Conservation (phyloP, 371 early-diverging fungal genomes). For the Thermomucor indicae-seudaticae region DNA sequence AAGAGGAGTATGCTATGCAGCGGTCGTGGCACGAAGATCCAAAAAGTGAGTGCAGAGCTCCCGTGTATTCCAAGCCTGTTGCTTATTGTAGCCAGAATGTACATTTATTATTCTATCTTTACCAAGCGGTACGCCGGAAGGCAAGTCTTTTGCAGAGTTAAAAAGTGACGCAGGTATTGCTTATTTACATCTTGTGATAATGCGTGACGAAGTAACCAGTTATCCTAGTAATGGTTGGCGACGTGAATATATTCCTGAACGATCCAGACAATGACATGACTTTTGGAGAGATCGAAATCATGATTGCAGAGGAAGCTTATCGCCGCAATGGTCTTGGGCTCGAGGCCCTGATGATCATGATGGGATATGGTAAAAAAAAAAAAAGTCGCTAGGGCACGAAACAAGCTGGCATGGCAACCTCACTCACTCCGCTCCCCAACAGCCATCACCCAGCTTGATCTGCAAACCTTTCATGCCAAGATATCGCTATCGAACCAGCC, state of each 20-base stretch:
- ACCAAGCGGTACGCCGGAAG: constrained; percentile 12
- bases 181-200: too few species aligned
- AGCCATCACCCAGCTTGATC: constrained; percentile 51
- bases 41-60: constrained; percentile 54
- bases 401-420: not conserved
- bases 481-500: constrained; percentile 72
- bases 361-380: constrained; percentile 64
- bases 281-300: constrained; percentile 88
- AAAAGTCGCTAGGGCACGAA: not conserved
- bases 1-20: constrained; percentile 95
- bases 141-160: constrained; percentile 33
- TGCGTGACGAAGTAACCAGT: too few species aligned
- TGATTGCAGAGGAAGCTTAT: constrained; percentile 80
- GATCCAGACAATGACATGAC: constrained; percentile 65
- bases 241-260: constrained; percentile 91
- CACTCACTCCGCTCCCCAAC: not conserved
- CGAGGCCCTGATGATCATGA: constrained; percentile 76
- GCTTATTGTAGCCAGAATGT: too few species aligned
- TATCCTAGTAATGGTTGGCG: constrained; percentile 73
- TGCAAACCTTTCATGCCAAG: constrained; percentile 72
- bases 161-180: constrained; percentile 33
- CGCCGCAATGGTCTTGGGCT: constrained; percentile 68
- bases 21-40: constrained; percentile 81
- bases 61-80: not conserved
- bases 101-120: constrained; percentile 65